Conservation (phyloP, 129 eudicot genomes). For the Arctium lappa region DNA sequence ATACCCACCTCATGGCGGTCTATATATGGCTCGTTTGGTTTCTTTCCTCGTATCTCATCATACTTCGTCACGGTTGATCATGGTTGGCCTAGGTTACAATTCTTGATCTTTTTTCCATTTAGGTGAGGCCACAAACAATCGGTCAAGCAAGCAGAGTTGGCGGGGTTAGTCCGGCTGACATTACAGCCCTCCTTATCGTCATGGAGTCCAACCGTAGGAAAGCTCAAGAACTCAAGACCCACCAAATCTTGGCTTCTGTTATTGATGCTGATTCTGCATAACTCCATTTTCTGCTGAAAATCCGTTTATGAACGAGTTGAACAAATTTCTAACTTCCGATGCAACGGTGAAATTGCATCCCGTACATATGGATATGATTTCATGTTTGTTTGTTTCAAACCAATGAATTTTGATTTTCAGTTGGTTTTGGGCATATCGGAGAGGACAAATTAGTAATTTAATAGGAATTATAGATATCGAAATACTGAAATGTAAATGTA, state of each 20-base stretch:
- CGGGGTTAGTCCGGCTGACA: slow-evolving; percentile 96
- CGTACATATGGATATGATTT: neutral
- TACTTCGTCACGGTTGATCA: neutral
- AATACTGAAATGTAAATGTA: neutral
- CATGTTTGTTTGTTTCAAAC: neutral
- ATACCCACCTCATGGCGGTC: neutral
- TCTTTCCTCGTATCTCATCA: neutral
- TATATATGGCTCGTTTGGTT: neutral
- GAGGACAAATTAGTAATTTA: slow-evolving; percentile 8
- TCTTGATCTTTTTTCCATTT: slow-evolving; percentile 3
- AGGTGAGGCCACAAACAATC: slow-evolving; percentile 90
- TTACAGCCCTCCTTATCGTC: slow-evolving; percentile 83
- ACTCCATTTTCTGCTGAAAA: slow-evolving; percentile 1
- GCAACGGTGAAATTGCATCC: neutral
- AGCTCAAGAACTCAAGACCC: slow-evolving; percentile 46
- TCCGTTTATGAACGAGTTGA: neutral
- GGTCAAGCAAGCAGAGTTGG: slow-evolving; percentile 99
- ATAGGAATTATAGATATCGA: neutral
- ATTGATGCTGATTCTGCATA: slow-evolving; percentile 28
- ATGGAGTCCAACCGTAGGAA: slow-evolving; percentile 72
- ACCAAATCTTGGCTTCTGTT: slow-evolving; percentile 39
- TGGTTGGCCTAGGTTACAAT: neutral
- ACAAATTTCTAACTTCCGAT: neutral
- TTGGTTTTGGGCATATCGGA: neutral
- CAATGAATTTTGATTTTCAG: neutral